phyloP scores from a whole-genome alignment of 768 basidiomycete species.

The Russula dissimulans region DNA sequence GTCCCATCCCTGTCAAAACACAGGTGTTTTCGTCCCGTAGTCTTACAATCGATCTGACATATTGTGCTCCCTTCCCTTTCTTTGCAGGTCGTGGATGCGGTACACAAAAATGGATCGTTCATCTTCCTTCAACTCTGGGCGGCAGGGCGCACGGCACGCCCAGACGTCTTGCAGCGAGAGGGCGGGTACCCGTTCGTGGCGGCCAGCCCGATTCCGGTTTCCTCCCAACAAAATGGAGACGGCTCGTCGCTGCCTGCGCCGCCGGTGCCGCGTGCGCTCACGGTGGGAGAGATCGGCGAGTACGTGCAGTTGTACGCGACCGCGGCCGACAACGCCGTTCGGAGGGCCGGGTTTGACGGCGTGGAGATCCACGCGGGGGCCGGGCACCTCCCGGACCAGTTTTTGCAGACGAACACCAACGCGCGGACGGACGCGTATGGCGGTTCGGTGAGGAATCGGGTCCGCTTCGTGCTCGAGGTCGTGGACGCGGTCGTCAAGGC shows the following conservation, averaged over 20 bases:
- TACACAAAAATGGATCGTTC: conserved; percentile 29
- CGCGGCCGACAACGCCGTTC: conserved; percentile 32
- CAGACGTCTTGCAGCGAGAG: background rate
- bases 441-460: conserved; percentile 38
- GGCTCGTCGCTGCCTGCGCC: too few relatives aligned
- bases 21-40: too few relatives aligned
- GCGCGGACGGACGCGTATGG: conserved; percentile 38
- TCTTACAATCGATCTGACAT: too few relatives aligned
- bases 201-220: background rate
- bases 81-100: conserved; percentile 19
- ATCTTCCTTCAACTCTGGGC: conserved; percentile 34
- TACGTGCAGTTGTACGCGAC: conserved; percentile 24
- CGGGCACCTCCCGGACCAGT: conserved; percentile 31
- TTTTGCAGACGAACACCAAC: conserved; percentile 31
- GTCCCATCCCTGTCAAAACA: too few relatives aligned
- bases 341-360: conserved; percentile 26
- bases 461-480: conserved; percentile 32
- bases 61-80: too few relatives aligned
- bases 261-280: conserved; percentile 13
- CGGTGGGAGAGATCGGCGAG: conserved; percentile 23
- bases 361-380: conserved; percentile 27
- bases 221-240: too few relatives aligned
- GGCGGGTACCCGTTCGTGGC: background rate
- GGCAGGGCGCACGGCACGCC: conserved; percentile 25
- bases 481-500: conserved; percentile 29